These are phyloP conservation scores for Penicillium oxalicum DNA, from an alignment of 2,329 filamentous ascomycete species.

Conservation along the genomic window DNA sequence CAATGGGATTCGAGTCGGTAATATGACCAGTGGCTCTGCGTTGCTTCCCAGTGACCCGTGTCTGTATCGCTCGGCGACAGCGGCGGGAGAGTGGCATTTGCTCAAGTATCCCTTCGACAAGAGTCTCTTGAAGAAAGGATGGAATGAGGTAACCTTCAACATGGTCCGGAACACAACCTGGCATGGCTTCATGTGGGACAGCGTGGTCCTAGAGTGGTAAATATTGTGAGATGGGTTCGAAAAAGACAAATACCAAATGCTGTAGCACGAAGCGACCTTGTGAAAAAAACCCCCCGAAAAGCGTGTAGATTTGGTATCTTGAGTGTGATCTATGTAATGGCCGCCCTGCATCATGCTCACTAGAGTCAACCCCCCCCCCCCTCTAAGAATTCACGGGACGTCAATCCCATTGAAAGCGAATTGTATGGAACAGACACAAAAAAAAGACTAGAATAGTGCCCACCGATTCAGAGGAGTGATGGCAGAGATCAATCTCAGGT, in stretches of 20 bases:
- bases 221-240: not conserved
- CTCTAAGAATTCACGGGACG: too few relatives aligned
- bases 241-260: too few relatives aligned
- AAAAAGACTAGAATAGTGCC: not conserved
- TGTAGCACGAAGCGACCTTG: too few relatives aligned
- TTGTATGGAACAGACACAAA: too few relatives aligned
- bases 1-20: conserved; percentile 38
- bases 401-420: too few relatives aligned
- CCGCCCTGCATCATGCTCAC: too few relatives aligned
- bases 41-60: conserved; percentile 41
- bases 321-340: too few relatives aligned
- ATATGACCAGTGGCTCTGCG: conserved; percentile 32
- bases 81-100: conserved; percentile 45
- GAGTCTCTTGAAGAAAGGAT: conserved; percentile 26
- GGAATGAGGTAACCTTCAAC: conserved; percentile 34
- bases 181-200: conserved; percentile 42
- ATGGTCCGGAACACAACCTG: conserved; percentile 33
- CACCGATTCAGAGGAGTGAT: not conserved
- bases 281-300: not conserved
- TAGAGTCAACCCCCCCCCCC: too few relatives aligned
- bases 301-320: too few relatives aligned
- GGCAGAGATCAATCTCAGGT: not conserved
- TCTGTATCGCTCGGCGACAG: conserved; percentile 45
- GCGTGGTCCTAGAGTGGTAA: conserved; percentile 32
- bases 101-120: conserved; percentile 37